Base-by-base conservation (phyloP, 176 grass and related monocot genomes). In the Saccharum spontaneum region DNA sequence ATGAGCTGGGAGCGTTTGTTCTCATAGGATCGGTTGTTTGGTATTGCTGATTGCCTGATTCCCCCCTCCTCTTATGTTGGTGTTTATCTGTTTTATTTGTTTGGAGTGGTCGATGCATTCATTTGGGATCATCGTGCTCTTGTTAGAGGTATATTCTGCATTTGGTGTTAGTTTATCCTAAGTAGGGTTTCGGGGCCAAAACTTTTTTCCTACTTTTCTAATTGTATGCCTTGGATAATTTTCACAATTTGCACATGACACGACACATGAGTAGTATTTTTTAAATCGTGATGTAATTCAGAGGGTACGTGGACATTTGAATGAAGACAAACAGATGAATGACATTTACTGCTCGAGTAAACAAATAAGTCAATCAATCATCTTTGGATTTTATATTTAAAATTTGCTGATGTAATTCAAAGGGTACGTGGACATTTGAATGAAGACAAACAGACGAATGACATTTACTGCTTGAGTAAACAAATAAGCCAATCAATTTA, bases 401-500 rank as follows among this genome's bases (percentile, higher is more conserved):
- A 20, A 60, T 69, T 45, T 62, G 62, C 33, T 50, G 48, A 50
- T 50, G 48, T 50, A 17, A 61, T 85, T 38, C 41, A 43, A 50
- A 20, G 31, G 69, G 59, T 71, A 80, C 49, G 11, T 23, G 61
- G 64, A 68, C 77, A 76, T 60, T 26, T 85, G 49, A 48, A 46
- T 80, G 30, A 69, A 76, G 77, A 26, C 28, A 69, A 61, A 45
- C 69, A 60, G 11, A 69, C 81, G 15, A 40, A 39, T 16, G 39
- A 48, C 43, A 31, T 71, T 76, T 52, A 72, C 49, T 81, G 61
- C 37, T 63, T 46, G 59, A 46, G 36, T 67, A 59, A 84, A 89
- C 68, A 80, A 84, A 84, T 68, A 45, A 57, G 13, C 44, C 46
- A 34, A 48, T n/a, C 13, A n/a, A 22, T 38, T 38, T 34, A 33